Conservation (phyloP, 2,329 filamentous ascomycete species). For the Epichloe sylvatica region DNA sequence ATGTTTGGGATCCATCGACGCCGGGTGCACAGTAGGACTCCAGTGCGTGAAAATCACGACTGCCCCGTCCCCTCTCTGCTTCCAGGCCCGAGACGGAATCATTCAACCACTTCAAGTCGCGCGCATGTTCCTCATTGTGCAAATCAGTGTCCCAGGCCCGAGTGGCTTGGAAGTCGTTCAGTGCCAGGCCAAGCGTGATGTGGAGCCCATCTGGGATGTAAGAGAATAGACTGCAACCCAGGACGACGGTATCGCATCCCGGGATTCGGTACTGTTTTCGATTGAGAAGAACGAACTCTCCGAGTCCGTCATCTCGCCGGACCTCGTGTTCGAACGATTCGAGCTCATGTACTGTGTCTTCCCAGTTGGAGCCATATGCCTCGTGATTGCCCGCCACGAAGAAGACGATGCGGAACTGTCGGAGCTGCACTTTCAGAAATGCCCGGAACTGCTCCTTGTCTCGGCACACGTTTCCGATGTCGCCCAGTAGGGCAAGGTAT, state of each 20-base stretch:
- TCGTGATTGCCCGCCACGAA: slow-evolving; percentile 45
- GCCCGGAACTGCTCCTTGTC: slow-evolving; percentile 25
- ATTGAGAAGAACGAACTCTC: slow-evolving; percentile 27
- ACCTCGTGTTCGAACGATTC: slow-evolving; percentile 17
- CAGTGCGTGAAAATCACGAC: slow-evolving; percentile 30
- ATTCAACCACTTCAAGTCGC: slow-evolving; percentile 31
- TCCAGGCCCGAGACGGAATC: slow-evolving; percentile 17
- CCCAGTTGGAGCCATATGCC: slow-evolving; percentile 31
- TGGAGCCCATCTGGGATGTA: slow-evolving; percentile 22
- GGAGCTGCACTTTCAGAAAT: slow-evolving; percentile 35
- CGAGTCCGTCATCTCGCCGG: slow-evolving; percentile 13
- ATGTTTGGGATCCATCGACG: slow-evolving; percentile 22
- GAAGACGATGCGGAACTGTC: slow-evolving; percentile 34
- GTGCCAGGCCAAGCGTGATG: slow-evolving; percentile 23
- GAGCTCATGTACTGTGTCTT: slow-evolving; percentile 15
- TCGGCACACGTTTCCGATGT: slow-evolving; percentile 33
- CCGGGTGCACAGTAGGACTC: slow-evolving; percentile 22
- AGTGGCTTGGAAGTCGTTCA: slow-evolving; percentile 40
- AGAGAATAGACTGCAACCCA: slow-evolving; percentile 34
- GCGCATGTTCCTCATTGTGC: slow-evolving; percentile 23
- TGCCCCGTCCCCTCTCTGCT: slow-evolving; percentile 10
- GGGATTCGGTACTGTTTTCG: slow-evolving; percentile 14
- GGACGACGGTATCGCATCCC: slow-evolving; percentile 13
- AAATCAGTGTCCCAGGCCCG: slow-evolving; percentile 22
- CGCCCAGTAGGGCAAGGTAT: slow-evolving; percentile 41